Evolutionary conservation across 768 basidiomycete genomes (phyloP).

Genomic region (Pulveroboletus sp.): DNA sequence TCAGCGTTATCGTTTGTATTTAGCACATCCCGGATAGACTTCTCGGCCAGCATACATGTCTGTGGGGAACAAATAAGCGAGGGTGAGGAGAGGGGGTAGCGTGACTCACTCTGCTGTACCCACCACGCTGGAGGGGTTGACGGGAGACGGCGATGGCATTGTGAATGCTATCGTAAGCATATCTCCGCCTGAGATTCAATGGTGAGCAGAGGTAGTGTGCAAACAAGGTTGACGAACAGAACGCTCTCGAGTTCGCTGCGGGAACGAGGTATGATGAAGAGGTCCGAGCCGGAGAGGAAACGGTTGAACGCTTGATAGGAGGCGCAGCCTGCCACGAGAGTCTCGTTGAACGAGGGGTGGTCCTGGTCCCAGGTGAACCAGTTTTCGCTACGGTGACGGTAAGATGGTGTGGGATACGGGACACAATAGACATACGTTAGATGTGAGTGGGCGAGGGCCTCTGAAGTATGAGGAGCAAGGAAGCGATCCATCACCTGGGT

Average conservation of each 20-base stretch:
- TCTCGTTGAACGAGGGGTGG: conserved; percentile 66
- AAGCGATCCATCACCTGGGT: conserved; percentile 73
- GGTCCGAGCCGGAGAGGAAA: conserved; percentile 65
- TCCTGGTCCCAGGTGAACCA: conserved; percentile 67
- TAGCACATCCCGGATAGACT: conserved; percentile 66
- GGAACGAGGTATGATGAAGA: conserved; percentile 66
- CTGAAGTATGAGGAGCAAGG: conserved; percentile 68
- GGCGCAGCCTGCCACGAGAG: conserved; percentile 72
- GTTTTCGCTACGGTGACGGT: conserved; percentile 50
- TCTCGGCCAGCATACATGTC: conserved; percentile 68
- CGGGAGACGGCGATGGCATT: conserved; percentile 72
- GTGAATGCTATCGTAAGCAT: conserved; percentile 77
- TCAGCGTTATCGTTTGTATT: conserved; percentile 64
- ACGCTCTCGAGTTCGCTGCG: conserved; percentile 66
- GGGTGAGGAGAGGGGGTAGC: background rate
- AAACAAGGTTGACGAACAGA: conserved; percentile 44
- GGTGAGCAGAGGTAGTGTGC: conserved; percentile 4
- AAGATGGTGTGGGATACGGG: conserved; percentile 6
- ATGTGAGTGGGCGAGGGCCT: conserved; percentile 66
- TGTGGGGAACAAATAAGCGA: conserved; percentile 24
- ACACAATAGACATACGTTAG: conserved; percentile 48
- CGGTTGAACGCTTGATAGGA: conserved; percentile 77
- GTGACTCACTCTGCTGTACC: conserved; percentile 48
- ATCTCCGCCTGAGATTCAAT: conserved; percentile 51
- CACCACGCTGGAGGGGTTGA: conserved; percentile 53